Evolutionary conservation across 352 stramenopile genomes (phyloP).

Genomic region (Pythium coloratum): DNA sequence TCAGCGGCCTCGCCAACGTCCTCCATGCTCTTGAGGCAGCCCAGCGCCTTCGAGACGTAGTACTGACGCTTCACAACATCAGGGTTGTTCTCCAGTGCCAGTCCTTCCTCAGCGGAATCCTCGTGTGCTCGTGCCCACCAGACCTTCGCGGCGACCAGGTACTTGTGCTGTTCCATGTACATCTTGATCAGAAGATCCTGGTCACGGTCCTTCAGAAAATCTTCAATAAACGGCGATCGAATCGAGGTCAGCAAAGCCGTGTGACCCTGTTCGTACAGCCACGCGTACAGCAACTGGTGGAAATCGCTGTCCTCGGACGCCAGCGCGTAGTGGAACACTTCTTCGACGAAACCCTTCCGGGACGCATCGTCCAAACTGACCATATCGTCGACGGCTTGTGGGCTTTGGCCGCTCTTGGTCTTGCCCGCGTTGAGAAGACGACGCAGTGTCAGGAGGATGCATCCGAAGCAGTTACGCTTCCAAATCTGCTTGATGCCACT

Average conservation of each 20-base stretch:
- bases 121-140: slow-evolving; percentile 77
- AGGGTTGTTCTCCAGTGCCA: slow-evolving; percentile 55
- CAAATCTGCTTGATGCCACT: slow-evolving; percentile 63
- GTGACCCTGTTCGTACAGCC: slow-evolving; percentile 78
- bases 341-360: slow-evolving; percentile 60
- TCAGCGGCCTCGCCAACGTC: slow-evolving; percentile 68
- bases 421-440: slow-evolving; percentile 45
- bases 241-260: slow-evolving; percentile 58
- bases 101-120: slow-evolving; percentile 39
- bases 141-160: slow-evolving; percentile 78
- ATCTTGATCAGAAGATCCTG: slow-evolving; percentile 84
- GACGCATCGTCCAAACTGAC: slow-evolving; percentile 69
- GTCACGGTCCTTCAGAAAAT: slow-evolving; percentile 82
- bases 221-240: slow-evolving; percentile 75
- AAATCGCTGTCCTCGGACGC: slow-evolving; percentile 74
- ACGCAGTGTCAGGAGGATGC: slow-evolving; percentile 68
- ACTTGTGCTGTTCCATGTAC: slow-evolving; percentile 88
- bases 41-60: slow-evolving; percentile 76
- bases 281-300: slow-evolving; percentile 80
- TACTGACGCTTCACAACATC: slow-evolving; percentile 84
- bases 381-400: slow-evolving; percentile 76
- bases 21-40: slow-evolving; percentile 77
- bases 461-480: slow-evolving; percentile 79
- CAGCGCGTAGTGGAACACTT: slow-evolving; percentile 76
- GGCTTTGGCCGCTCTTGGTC: slow-evolving; percentile 38